Evolutionary conservation across 768 basidiomycete genomes (phyloP).

Genomic region (Tephrocybe rancida): DNA sequence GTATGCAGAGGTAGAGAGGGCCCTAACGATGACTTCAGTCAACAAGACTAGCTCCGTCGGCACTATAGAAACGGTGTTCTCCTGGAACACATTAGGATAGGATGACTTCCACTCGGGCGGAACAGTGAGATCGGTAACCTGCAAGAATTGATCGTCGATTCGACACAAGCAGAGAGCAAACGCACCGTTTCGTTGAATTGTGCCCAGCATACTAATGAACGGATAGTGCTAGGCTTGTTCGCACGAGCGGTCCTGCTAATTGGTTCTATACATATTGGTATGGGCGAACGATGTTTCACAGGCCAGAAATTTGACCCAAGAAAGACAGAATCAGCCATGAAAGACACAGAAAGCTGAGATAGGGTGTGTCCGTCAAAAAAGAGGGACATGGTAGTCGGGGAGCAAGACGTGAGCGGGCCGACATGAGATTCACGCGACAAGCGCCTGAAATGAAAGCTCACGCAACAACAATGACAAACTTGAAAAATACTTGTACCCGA

Average conservation of each 20-base stretch:
- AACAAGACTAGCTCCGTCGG: conserved; percentile 35
- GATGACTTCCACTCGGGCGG: conserved; percentile 41
- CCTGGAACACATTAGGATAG: conserved; percentile 37
- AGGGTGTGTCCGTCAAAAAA: conserved; percentile 26
- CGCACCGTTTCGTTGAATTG: conserved; percentile 39
- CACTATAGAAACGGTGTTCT: conserved; percentile 21
- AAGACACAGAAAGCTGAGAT: conserved; percentile 27
- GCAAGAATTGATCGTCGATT: neutral
- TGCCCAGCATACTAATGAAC: conserved; percentile 33
- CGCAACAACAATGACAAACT: conserved; percentile 17
- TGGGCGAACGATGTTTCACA: conserved; percentile 11
- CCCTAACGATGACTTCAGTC: conserved; percentile 54
- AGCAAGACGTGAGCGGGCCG: conserved; percentile 7
- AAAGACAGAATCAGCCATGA: conserved; percentile 26
- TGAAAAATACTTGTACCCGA: conserved; percentile 9
- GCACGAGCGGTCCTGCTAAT: conserved; percentile 1
- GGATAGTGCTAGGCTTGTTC: neutral
- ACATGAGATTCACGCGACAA: conserved; percentile 7
- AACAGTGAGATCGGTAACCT: conserved; percentile 38
- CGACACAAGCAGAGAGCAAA: conserved; percentile 12
- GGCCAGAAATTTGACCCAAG: conserved; percentile 36
- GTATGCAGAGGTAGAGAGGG: conserved; percentile 53
- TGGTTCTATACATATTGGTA: conserved; percentile 18
- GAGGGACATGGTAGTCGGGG: conserved; percentile 25
- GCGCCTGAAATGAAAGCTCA: neutral